phyloP scores from a whole-genome alignment of 208 protist genomes.

The Crithidia brevicula region DNA sequence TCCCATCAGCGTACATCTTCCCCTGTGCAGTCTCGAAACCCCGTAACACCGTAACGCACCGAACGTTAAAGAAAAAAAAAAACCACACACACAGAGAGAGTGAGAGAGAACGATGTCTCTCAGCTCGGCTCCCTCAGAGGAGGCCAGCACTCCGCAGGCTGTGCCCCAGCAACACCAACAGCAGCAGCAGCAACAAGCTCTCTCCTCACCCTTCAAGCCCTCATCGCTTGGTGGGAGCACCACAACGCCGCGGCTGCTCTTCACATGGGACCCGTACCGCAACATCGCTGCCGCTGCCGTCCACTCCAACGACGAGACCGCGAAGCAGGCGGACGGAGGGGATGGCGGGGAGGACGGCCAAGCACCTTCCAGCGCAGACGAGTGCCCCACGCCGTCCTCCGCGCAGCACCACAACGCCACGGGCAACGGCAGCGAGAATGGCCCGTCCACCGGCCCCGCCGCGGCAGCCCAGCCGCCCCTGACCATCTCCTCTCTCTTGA shows the following conservation, averaged over 20 bases:
- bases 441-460: background rate
- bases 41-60: background rate
- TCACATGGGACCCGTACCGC: slow-evolving; percentile 36
- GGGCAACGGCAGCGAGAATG: background rate
- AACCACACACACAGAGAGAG: background rate
- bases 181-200: slow-evolving; percentile 1
- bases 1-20: too few species aligned
- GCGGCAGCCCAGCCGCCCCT: slow-evolving; percentile 19
- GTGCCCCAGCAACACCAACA: background rate
- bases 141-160: slow-evolving; percentile 4
- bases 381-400: slow-evolving; percentile 28
- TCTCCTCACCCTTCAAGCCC: slow-evolving; percentile 6
- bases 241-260: slow-evolving; percentile 29
- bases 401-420: slow-evolving; percentile 3
- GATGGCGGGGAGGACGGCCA: slow-evolving; percentile 2
- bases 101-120: slow-evolving; percentile 8
- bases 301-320: too few species aligned
- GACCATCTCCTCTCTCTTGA: slow-evolving; percentile 21
- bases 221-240: slow-evolving; percentile 10
- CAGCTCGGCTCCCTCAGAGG: slow-evolving; percentile 13
- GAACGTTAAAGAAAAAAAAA: background rate
- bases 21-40: background rate
- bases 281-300: slow-evolving; percentile 1
- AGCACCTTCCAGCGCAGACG: slow-evolving; percentile 18
- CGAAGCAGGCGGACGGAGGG: slow-evolving; percentile 1